Percentiles rank a stretch among this genome's conserved stretches.
phyloP scores from a whole-genome alignment of 2,329 filamentous ascomycete genomes.

The Sporothrix inflata region DNA sequence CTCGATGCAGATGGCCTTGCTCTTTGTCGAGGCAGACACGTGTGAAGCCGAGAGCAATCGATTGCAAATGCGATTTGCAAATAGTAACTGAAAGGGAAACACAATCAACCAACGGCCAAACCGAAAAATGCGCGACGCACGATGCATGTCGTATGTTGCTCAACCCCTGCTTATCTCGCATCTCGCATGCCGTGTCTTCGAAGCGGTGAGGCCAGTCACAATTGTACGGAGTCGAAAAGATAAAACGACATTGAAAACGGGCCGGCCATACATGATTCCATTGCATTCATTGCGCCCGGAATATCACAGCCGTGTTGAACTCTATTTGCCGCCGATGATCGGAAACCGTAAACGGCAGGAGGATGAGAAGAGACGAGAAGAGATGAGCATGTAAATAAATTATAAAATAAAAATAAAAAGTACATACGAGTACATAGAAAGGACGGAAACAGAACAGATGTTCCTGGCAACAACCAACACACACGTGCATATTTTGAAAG shows the following conservation, averaged over 20 bases:
- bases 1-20: neutral
- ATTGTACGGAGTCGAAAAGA: neutral
- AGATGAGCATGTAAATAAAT: neutral
- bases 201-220: constrained; percentile 15
- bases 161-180: constrained; percentile 18
- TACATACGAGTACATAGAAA: neutral
- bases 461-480: neutral
- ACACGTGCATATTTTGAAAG: neutral
- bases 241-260: neutral
- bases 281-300: neutral
- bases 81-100: neutral
- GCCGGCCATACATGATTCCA: neutral
- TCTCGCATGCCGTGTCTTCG: neutral
- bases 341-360: neutral
- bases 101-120: neutral
- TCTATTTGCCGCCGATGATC: neutral
- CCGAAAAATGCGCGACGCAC: neutral
- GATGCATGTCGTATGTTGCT: neutral
- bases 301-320: neutral
- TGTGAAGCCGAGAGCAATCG: neutral
- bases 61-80: constrained; percentile 1
- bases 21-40: neutral
- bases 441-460: neutral
- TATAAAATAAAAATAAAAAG: neutral
- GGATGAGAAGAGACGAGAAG: neutral